Evolutionary conservation across 768 basidiomycete genomes (phyloP).

Genomic region (Leccinum disarticulatum): DNA sequence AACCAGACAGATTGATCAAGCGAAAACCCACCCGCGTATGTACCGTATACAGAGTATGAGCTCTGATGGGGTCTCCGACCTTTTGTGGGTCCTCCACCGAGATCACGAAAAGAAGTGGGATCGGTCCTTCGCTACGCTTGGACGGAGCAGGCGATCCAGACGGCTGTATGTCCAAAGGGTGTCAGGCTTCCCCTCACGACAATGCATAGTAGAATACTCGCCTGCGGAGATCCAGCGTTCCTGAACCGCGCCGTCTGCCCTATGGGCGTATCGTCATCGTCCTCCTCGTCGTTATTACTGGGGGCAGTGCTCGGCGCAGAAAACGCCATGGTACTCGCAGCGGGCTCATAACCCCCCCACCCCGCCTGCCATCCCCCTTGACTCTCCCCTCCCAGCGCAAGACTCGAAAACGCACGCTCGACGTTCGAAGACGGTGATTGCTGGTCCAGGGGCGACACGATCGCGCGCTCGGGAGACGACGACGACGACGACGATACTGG

Average conservation of each 20-base stretch:
- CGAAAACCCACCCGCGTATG: constrained; percentile 66
- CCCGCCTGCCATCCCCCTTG: constrained; percentile 55
- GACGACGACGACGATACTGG: constrained; percentile 10
- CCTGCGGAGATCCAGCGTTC: constrained; percentile 29
- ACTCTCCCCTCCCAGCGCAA: constrained; percentile 48
- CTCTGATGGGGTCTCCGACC: constrained; percentile 92
- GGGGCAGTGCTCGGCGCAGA: constrained; percentile 25
- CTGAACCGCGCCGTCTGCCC: constrained; percentile 42
- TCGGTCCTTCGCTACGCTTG: constrained; percentile 39
- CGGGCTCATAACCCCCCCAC: constrained; percentile 37
- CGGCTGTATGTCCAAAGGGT: constrained; percentile 7
- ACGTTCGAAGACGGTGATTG: constrained; percentile 19
- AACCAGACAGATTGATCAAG: neutral
- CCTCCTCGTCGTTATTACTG: constrained; percentile 55
- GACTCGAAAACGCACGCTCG: constrained; percentile 41
- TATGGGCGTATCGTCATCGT: constrained; percentile 71
- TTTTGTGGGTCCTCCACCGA: constrained; percentile 97
- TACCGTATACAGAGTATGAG: constrained; percentile 96
- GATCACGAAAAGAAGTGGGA: constrained; percentile 77
- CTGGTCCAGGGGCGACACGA: constrained; percentile 32
- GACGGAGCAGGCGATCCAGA: constrained; percentile 15
- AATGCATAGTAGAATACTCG: neutral
- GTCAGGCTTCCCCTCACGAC: constrained; percentile 1
- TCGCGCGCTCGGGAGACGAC: constrained; percentile 28
- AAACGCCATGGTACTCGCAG: constrained; percentile 14